phyloP scores from a whole-genome alignment of 169 alveolate genomes.

The Prorocentrum cordatum region DNA sequence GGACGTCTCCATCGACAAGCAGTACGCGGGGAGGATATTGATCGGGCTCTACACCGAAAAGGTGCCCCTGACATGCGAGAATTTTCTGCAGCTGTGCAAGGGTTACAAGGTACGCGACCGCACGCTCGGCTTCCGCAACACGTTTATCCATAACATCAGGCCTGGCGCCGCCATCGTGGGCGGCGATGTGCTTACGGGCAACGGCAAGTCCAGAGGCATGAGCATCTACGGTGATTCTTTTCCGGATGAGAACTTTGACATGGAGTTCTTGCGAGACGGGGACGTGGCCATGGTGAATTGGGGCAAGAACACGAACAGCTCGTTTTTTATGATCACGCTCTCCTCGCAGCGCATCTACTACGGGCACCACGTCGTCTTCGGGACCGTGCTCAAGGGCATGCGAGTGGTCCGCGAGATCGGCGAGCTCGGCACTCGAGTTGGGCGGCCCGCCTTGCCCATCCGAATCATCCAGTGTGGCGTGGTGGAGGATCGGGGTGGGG shows the following conservation, averaged over 20 bases:
- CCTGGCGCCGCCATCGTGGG: conserved; percentile 50
- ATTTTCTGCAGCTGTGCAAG: conserved; percentile 32
- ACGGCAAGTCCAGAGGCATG: conserved; percentile 40
- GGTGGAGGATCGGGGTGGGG: too few relatives aligned
- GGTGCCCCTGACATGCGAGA: conserved; percentile 48
- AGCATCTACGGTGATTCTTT: conserved; percentile 58
- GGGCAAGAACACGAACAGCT: conserved; percentile 60
- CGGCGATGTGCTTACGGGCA: conserved; percentile 43
- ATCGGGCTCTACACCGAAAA: conserved; percentile 31
- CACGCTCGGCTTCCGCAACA: conserved; percentile 24
- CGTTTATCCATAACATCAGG: conserved; percentile 20
- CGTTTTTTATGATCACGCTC: conserved; percentile 54
- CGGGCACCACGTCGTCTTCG: conserved; percentile 37
- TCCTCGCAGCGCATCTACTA: conserved; percentile 9
- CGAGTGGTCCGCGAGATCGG: conserved; percentile 60
- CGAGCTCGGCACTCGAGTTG: conserved; percentile 51
- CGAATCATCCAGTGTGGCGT: conserved; percentile 61
- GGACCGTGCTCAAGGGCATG: conserved; percentile 65
- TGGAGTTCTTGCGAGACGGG: conserved; percentile 30
- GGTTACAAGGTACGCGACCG: not conserved
- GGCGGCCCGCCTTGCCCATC: conserved; percentile 47
- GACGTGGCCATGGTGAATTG: conserved; percentile 38
- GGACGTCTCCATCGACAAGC: conserved; percentile 50
- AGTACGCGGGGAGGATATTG: conserved; percentile 25
- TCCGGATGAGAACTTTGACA: conserved; percentile 66